Conservation (phyloP, 768 basidiomycete species). For the Pleurotus pulmonarius region DNA sequence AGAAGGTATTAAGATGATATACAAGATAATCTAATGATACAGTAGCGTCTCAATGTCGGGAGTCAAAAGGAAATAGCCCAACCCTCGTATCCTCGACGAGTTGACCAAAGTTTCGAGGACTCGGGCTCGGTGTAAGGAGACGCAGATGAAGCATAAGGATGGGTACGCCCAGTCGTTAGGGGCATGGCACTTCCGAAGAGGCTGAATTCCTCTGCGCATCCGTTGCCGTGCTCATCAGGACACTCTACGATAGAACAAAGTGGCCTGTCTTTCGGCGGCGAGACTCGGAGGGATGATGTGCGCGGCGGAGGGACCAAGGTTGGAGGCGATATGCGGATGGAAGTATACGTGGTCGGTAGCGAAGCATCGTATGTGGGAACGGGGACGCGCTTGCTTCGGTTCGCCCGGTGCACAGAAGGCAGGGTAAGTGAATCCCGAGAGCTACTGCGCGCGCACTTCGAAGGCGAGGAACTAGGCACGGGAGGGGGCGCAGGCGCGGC, state of each 20-base stretch:
- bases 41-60: not conserved
- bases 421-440: conserved; percentile 5
- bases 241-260: conserved; percentile 30
- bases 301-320: not conserved
- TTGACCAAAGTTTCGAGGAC: conserved; percentile 24
- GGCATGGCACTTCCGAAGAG: conserved; percentile 10
- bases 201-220: conserved; percentile 23
- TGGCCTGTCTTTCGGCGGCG: conserved; percentile 12
- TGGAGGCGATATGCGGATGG: not conserved
- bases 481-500: conserved; percentile 8
- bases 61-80: conserved; percentile 11
- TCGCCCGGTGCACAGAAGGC: conserved; percentile 4
- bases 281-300: not conserved
- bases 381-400: not conserved
- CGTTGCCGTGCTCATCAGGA: conserved; percentile 27
- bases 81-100: conserved; percentile 22
- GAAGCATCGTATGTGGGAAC: not conserved
- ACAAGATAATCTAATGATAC: not conserved
- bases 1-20: no score
- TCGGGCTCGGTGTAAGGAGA: conserved; percentile 11
- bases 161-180: conserved; percentile 1
- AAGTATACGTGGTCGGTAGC: not conserved
- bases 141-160: not conserved
- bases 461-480: conserved; percentile 6
- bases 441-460: not conserved